A percentile compares a stretch with the other conserved stretches of the same genome.
phyloP scores from a whole-genome alignment of 257 asterid genomes.

The Ajuga chamaepitys region DNA sequence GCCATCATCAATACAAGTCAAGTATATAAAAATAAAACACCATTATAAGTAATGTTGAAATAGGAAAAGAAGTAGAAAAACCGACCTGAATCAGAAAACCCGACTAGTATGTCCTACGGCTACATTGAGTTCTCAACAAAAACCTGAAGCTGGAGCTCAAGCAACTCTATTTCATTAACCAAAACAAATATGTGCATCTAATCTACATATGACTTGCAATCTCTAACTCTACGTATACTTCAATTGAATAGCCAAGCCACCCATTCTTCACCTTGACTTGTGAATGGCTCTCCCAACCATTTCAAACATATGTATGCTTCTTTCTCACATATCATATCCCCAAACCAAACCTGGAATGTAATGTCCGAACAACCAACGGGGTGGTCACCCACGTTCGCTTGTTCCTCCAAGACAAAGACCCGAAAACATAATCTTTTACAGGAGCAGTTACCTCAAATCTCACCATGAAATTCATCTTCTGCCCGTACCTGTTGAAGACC shows the following conservation, averaged over 20 bases:
- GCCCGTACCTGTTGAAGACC: constrained; percentile 42
- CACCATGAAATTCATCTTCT: constrained; percentile 60
- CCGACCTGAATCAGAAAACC: not conserved
- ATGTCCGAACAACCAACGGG: constrained; percentile 58
- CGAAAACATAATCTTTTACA: constrained; percentile 57
- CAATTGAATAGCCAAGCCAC: not conserved
- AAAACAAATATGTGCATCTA: not conserved
- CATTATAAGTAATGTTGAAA: not conserved
- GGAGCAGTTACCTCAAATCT: constrained; percentile 59
- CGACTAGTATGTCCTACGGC: not conserved
- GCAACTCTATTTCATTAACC: constrained; percentile 4
- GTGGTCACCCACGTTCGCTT: constrained; percentile 48
- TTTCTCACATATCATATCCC: not conserved
- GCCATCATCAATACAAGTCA: too few species aligned
- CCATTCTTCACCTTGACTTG: not conserved
- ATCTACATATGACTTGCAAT: not conserved
- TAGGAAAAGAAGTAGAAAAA: not conserved
- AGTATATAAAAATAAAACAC: not conserved
- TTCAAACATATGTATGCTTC: not conserved
- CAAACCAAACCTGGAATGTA: constrained; percentile 35
- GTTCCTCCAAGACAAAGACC: constrained; percentile 83
- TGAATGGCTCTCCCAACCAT: not conserved
- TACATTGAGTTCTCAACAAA: not conserved
- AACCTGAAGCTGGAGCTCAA: not conserved
- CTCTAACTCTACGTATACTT: not conserved